Evolutionary conservation across 306 rosid species (phyloP).

Genomic region (Pterocarpus santalinus): DNA sequence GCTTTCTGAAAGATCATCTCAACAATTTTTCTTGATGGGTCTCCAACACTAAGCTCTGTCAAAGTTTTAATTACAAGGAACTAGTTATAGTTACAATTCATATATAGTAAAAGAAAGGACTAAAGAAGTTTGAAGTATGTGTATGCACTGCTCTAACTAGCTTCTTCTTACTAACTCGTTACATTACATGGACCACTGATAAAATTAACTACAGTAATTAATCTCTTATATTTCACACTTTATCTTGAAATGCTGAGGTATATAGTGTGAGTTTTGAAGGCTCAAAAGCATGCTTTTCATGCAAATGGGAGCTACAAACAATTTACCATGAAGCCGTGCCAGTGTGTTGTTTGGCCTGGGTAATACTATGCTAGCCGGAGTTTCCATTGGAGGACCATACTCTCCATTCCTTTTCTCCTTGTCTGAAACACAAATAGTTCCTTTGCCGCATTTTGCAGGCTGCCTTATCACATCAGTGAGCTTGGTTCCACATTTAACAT

Average conservation of each 20-base stretch:
- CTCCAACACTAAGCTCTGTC: constrained; percentile 64
- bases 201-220: constrained; percentile 11
- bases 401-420: constrained; percentile 42
- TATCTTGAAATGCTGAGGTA: not conserved
- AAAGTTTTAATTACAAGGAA: constrained; percentile 22
- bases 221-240: not conserved
- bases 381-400: constrained; percentile 43
- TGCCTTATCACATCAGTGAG: constrained; percentile 57
- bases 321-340: constrained; percentile 61
- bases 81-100: not conserved
- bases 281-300: constrained; percentile 17
- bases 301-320: constrained; percentile 32
- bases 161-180: constrained; percentile 4
- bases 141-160: not conserved
- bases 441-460: constrained; percentile 44
- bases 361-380: constrained; percentile 47
- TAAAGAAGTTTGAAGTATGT: constrained; percentile 3
- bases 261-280: not conserved
- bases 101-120: constrained; percentile 17
- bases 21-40: constrained; percentile 75
- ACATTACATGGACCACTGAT: constrained; percentile 16
- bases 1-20: constrained; percentile 78
- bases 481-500: constrained; percentile 67
- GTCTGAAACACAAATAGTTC: constrained; percentile 20
- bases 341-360: constrained; percentile 46